phyloP scores from a whole-genome alignment of 306 rosid species.

The Quercus glauca region DNA sequence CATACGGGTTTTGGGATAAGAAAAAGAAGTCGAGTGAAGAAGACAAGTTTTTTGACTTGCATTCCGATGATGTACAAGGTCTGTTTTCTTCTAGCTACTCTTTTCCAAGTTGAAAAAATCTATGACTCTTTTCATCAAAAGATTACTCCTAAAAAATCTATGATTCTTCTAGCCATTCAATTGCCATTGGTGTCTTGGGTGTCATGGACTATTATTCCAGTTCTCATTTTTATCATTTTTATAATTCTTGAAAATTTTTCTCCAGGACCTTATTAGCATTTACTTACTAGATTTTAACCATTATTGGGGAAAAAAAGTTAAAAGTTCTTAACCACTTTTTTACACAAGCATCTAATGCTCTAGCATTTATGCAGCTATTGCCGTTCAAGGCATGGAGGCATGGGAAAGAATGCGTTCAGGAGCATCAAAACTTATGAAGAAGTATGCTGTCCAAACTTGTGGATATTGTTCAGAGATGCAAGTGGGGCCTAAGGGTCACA shows the following conservation, averaged over 20 bases:
- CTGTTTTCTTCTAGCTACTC: neutral
- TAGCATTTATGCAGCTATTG: slow-evolving; percentile 37
- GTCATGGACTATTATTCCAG: neutral
- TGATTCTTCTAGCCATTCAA: too few relatives aligned
- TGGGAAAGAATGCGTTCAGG: slow-evolving; percentile 59
- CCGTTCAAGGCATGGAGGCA: slow-evolving; percentile 57
- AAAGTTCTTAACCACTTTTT: neutral
- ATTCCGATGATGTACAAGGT: slow-evolving; percentile 52
- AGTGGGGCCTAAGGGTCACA: slow-evolving; percentile 76
- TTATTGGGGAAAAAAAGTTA: neutral
- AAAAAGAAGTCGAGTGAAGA: slow-evolving; percentile 23
- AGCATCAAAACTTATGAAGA: slow-evolving; percentile 55
- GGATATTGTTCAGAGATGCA: slow-evolving; percentile 76
- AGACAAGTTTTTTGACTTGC: slow-evolving; percentile 22
- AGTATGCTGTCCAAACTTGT: slow-evolving; percentile 65
- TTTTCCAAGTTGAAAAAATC: neutral
- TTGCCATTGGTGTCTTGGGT: neutral
- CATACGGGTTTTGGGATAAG: slow-evolving; percentile 49
- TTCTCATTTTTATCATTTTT: neutral
- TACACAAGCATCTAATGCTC: neutral
- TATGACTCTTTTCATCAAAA: neutral
- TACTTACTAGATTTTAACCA: neutral
- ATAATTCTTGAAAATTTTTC: neutral
- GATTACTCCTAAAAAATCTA: neutral
- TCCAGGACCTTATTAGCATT: neutral